Percentiles rank a stretch among this genome's conserved stretches.
Conservation (phyloP, 2,329 filamentous ascomycete genomes). For the Penicillium verrucosum region DNA sequence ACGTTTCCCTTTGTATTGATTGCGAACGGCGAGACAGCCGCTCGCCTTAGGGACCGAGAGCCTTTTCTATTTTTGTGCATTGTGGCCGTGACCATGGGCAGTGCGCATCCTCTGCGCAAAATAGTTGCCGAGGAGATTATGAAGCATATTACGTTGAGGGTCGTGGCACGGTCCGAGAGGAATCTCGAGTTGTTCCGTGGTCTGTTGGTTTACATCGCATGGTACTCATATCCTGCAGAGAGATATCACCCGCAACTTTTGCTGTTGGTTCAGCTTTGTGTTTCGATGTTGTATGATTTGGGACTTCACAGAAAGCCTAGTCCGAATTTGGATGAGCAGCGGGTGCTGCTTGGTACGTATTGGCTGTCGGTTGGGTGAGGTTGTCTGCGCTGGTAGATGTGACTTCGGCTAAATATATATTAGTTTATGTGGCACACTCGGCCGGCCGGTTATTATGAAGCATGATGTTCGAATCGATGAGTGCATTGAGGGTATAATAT, state of each 20-base stretch:
- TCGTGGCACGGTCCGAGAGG: background rate
- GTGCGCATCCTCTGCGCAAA: background rate
- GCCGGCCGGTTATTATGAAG: background rate
- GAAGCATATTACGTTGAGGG: background rate
- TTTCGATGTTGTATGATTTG: background rate
- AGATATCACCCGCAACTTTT: background rate
- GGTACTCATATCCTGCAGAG: background rate
- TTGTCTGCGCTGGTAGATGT: background rate
- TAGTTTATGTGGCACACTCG: background rate
- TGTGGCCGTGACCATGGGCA: background rate
- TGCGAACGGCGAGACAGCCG: background rate
- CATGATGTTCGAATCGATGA: background rate
- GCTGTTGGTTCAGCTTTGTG: background rate
- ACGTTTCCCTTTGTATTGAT: background rate
- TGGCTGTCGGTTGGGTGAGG: background rate
- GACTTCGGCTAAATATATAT: background rate
- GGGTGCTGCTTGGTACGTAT: background rate
- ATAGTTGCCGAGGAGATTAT: background rate
- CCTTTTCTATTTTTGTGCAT: background rate
- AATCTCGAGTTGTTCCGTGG: background rate
- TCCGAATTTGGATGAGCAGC: background rate
- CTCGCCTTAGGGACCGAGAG: background rate
- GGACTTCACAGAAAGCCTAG: background rate
- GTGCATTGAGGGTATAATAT: background rate
- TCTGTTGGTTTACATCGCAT: background rate